Percentiles rank a stretch among this genome's conserved stretches.
Evolutionary conservation across 495 filamentous ascomycete species (phyloP).

Genomic region (Trichoderma reesei): DNA sequence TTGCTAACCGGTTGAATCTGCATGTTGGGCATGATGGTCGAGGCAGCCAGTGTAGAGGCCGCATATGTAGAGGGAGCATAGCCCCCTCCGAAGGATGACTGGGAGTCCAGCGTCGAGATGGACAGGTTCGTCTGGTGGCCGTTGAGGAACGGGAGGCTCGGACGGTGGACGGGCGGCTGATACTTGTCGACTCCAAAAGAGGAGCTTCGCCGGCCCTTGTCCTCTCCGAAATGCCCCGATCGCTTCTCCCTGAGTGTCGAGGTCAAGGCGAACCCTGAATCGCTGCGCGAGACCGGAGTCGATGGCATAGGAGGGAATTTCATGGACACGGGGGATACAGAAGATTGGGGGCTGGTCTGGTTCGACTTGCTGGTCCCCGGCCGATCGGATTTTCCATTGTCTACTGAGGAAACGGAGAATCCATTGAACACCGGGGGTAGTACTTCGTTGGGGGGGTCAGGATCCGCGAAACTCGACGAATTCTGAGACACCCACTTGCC

Average conservation of each 20-base stretch:
- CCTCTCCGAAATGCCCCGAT: constrained; percentile 79
- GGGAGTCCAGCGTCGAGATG: constrained; percentile 70
- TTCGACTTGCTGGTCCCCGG: constrained; percentile 72
- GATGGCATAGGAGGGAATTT: constrained; percentile 66
- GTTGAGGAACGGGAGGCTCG: constrained; percentile 75
- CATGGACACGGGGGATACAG: constrained; percentile 72
- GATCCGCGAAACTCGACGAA: constrained; percentile 73
- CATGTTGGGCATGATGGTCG: constrained; percentile 90
- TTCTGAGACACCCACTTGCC: constrained; percentile 80
- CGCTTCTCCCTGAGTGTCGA: constrained; percentile 85
- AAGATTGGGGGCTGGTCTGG: constrained; percentile 73
- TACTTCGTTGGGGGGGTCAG: constrained; percentile 40
- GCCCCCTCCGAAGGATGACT: constrained; percentile 54
- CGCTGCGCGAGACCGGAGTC: constrained; percentile 72
- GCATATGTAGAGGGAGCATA: constrained; percentile 96
- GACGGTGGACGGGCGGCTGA: constrained; percentile 50
- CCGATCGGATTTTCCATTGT: constrained; percentile 54
- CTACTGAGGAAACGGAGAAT: constrained; percentile 68
- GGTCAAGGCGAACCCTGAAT: constrained; percentile 80
- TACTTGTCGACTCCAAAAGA: constrained; percentile 75
- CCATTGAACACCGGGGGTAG: constrained; percentile 68
- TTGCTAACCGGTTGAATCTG: constrained; percentile 76
- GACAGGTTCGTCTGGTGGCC: constrained; percentile 70
- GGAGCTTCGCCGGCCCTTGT: constrained; percentile 72
- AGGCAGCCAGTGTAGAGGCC: constrained; percentile 94